Evolutionary conservation across 768 basidiomycete genomes (phyloP), one percentile per base, ranked within the genome.

Genomic region (Naganishia onofrii): DNA sequence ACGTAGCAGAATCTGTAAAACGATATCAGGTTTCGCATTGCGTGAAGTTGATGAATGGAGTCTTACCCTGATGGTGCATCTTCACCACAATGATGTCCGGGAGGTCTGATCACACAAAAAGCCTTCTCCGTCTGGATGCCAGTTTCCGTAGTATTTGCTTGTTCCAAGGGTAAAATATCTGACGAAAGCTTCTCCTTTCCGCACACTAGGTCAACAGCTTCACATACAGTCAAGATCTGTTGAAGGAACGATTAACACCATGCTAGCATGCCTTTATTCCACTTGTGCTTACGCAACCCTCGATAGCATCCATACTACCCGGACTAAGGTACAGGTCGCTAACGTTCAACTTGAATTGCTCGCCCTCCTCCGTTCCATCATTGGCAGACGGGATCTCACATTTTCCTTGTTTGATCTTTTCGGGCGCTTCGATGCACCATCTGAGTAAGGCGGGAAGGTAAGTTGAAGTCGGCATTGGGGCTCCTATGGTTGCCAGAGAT

Each of bases 71-170:
- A 89, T 0, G 95, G 95, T 0, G 87, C 86, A 70, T 93, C 87
- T 80, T 93, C 92, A 1, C 91, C 91, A 76, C 93, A 95, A 74
- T 97, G 93, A 83, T 96, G 93, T 1, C 95, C 94, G 0, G 94
- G 94, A 0, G 93, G 94, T 60, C 94, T 83, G 23, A 96, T 85
- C 0, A 88, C 89, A 12, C 91, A 92, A 78, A 97, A 97, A 0
- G 90, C 91, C 9, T 78, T 78, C 28, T 42, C 73, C 53, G 72
- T 66, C 4, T 36, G 15, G 8, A 60, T 23, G 12, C 23, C 34
- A 13, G 44, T 8, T 31, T 55, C 29, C 8, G 15, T 17, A 31
- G 29, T 13, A 29, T 4, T 44, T 17, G n/a, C 10, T 36, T 46
- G 31, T 34, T 44, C 32, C 44, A 58, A 29, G 10, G 44, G 26